These are phyloP conservation scores for Fusarium sambucinum DNA, from an alignment of 2,329 filamentous ascomycete genomes.

Conservation along the genomic window DNA sequence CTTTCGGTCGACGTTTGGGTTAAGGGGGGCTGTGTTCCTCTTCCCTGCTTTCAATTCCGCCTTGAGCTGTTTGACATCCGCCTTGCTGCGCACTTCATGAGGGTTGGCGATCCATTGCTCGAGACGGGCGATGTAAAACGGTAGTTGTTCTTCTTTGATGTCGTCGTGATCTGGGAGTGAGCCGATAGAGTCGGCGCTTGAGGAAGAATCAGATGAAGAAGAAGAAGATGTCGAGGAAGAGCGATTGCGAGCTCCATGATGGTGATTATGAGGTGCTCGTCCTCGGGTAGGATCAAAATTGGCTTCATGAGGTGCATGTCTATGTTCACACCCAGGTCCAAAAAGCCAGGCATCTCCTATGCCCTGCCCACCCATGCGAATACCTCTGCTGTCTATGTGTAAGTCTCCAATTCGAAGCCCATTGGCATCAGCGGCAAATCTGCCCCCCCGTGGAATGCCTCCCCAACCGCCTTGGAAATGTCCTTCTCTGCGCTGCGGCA, in stretches of 20 bases:
- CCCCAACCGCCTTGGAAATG: constrained; percentile 39
- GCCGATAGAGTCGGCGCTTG: constrained; percentile 57
- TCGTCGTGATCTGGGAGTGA: constrained; percentile 68
- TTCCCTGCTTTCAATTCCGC: constrained; percentile 57
- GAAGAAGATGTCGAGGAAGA: constrained; percentile 55
- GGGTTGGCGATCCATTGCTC: constrained; percentile 63
- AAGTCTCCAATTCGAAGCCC: constrained; percentile 62
- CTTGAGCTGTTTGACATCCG: constrained; percentile 57
- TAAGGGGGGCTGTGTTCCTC: constrained; percentile 41
- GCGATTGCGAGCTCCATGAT: constrained; percentile 41
- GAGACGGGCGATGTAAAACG: constrained; percentile 59
- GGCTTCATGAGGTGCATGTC: constrained; percentile 3
- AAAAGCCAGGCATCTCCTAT: neutral
- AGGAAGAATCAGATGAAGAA: constrained; percentile 49
- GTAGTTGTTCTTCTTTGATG: constrained; percentile 62
- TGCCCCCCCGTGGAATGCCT: constrained; percentile 58
- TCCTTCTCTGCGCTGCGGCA: constrained; percentile 21
- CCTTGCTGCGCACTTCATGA: constrained; percentile 61
- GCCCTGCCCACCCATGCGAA: constrained; percentile 45
- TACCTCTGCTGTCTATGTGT: constrained; percentile 57
- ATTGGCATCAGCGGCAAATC: constrained; percentile 58
- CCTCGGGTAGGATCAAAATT: constrained; percentile 21
- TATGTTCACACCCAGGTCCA: neutral
- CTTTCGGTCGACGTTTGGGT: constrained; percentile 44
- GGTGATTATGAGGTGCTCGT: constrained; percentile 24